Evolutionary conservation across 2,329 filamentous ascomycete species (phyloP).

Genomic region (Apiospora saccharicola): DNA sequence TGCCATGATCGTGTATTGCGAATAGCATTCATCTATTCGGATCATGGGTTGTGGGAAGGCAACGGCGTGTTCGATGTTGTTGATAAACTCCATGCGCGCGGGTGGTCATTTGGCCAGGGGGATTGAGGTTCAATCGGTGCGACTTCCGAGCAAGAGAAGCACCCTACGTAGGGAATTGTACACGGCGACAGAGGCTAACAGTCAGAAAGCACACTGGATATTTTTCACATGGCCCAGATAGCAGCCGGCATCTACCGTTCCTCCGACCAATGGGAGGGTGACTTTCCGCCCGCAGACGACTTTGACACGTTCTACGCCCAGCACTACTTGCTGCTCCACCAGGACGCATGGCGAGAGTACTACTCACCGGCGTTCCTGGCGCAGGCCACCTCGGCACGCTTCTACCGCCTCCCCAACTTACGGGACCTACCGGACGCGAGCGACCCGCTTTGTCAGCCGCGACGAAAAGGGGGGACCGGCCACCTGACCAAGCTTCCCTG

Average conservation of each 20-base stretch:
- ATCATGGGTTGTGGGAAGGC: slow-evolving; percentile 2
- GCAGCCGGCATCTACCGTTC: slow-evolving; percentile 16
- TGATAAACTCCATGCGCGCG: slow-evolving; percentile 13
- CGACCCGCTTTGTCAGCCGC: not conserved
- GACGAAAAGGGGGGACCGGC: not conserved
- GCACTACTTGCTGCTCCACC: not conserved
- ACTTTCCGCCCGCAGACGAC: not conserved
- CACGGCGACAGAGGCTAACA: not conserved
- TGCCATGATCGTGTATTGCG: slow-evolving; percentile 1
- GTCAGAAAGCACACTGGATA: slow-evolving; percentile 1
- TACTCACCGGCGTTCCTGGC: slow-evolving; percentile 6
- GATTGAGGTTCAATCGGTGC: slow-evolving; percentile 2
- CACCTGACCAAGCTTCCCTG: slow-evolving; percentile 10
- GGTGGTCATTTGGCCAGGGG: slow-evolving; percentile 16
- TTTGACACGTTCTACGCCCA: slow-evolving; percentile 11
- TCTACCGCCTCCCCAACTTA: slow-evolving; percentile 13
- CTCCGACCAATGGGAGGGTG: not conserved
- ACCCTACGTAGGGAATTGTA: not conserved
- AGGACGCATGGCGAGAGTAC: slow-evolving; percentile 12
- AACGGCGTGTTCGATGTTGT: slow-evolving; percentile 11
- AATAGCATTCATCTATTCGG: slow-evolving; percentile 7
- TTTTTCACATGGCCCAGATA: slow-evolving; percentile 7
- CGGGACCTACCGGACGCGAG: slow-evolving; percentile 16
- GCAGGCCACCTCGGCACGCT: slow-evolving; percentile 17
- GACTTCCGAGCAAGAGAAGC: not conserved